Conservation (phyloP, 352 stramenopile genomes). For the Globisporangium megalacanthum region DNA sequence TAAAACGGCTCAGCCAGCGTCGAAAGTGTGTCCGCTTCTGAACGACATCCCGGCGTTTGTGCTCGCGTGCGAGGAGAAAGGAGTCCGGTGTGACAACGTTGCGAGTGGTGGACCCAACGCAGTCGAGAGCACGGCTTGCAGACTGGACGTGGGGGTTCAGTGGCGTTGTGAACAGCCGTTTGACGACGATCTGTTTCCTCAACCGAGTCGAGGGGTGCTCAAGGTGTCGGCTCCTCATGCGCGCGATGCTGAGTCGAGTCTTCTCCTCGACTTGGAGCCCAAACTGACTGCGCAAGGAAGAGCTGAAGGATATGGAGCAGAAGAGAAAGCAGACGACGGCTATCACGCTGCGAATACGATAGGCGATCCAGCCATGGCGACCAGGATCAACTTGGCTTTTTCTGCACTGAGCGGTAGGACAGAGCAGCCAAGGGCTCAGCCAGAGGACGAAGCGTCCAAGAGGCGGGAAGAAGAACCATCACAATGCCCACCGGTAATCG, state of each 20-base stretch:
- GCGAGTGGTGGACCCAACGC: neutral
- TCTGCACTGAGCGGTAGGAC: too few species aligned
- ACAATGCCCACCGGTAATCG: too few species aligned
- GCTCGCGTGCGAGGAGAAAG: conserved; percentile 11
- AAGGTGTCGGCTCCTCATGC: neutral
- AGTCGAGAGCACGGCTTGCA: neutral
- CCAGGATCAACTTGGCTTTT: too few species aligned
- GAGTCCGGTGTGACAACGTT: neutral
- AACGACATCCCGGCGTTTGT: conserved; percentile 19
- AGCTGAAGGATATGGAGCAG: neutral
- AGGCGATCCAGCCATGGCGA: neutral
- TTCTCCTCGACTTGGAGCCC: neutral
- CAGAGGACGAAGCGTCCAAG: too few species aligned
- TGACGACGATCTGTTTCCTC: conserved; percentile 12
- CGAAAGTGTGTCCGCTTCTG: conserved; percentile 7
- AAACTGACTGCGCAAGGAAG: neutral
- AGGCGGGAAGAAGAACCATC: too few species aligned
- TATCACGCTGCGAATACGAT: neutral
- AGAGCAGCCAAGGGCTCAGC: too few species aligned
- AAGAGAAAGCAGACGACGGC: neutral
- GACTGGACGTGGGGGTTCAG: neutral
- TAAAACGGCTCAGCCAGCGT: neutral
- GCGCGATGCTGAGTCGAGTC: neutral
- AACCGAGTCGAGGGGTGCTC: neutral
- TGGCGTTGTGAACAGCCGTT: conserved; percentile 3